phyloP scores from a whole-genome alignment of 1,284 basidiomycete genomes.

The Tetrapyrgos nigripes region DNA sequence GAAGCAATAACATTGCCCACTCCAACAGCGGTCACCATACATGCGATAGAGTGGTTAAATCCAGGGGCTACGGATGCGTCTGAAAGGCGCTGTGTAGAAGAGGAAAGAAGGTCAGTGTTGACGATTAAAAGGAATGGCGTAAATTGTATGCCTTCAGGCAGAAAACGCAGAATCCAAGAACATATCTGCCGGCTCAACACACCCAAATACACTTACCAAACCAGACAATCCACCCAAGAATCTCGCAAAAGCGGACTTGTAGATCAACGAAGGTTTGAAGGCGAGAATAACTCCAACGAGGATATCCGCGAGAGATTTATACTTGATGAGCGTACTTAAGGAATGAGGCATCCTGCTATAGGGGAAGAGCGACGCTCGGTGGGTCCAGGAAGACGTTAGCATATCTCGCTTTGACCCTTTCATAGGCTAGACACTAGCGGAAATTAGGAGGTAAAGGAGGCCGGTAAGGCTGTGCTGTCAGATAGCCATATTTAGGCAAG shows the following conservation, averaged over 20 bases:
- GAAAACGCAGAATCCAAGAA: background rate
- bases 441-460: too few relatives aligned
- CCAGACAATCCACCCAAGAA: constrained; percentile 20
- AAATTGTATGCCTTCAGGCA: too few relatives aligned
- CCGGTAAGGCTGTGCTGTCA: too few relatives aligned
- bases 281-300: constrained; percentile 26
- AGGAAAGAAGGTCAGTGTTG: background rate
- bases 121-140: background rate
- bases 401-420: too few relatives aligned
- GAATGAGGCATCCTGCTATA: background rate
- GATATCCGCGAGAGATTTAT: constrained; percentile 31
- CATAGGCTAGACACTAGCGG: too few relatives aligned
- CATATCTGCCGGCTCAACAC: too few relatives aligned
- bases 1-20: constrained; percentile 32
- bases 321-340: constrained; percentile 17
- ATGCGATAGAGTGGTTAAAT: constrained; percentile 38
- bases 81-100: constrained; percentile 27
- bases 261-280: constrained; percentile 25
- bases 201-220: constrained; percentile 26
- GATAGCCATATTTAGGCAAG: too few relatives aligned
- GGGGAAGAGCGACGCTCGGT: background rate
- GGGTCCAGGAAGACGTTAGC: too few relatives aligned
- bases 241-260: constrained; percentile 22
- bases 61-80: constrained; percentile 29
- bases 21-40: constrained; percentile 35